A percentile compares a stretch with the other conserved stretches of the same genome.
These are phyloP conservation scores for Xerocomellus intermedius DNA, from an alignment of 768 basidiomycete species.

Conservation along the genomic window DNA sequence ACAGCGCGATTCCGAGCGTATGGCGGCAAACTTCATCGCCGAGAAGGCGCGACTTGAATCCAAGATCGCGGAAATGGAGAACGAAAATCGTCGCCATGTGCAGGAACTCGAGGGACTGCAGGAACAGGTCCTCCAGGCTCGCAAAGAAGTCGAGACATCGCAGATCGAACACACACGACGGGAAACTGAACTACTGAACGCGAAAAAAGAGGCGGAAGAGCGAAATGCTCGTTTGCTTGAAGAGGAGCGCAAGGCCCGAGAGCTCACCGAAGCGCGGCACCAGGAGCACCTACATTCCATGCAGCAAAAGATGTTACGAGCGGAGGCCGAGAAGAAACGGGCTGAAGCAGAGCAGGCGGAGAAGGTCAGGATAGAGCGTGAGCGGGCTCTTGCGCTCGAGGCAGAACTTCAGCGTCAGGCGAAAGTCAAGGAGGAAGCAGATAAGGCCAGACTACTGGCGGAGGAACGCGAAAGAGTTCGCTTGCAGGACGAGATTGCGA, in stretches of 20 bases:
- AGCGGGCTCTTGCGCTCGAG: conserved; percentile 31
- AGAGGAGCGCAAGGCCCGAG: conserved; percentile 31
- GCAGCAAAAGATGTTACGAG: conserved; percentile 26
- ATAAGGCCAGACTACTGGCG: conserved; percentile 15
- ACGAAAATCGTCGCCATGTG: conserved; percentile 16
- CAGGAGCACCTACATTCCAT: conserved; percentile 30
- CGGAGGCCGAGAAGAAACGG: conserved; percentile 23
- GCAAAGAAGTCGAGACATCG: conserved; percentile 28
- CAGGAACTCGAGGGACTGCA: conserved; percentile 25
- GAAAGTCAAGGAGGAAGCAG: conserved; percentile 26
- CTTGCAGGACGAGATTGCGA: conserved; percentile 29
- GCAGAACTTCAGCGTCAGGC: conserved; percentile 29
- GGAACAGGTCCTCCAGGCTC: conserved; percentile 28
- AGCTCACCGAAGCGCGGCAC: conserved; percentile 28
- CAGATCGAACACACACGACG: conserved; percentile 28
- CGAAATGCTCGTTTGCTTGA: conserved; percentile 29
- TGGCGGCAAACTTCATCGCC: conserved; percentile 38
- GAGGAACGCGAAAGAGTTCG: conserved; percentile 32
- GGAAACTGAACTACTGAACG: conserved; percentile 27
- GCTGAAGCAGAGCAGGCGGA: conserved; percentile 25
- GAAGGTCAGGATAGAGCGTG: conserved; percentile 27
- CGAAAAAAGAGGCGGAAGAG: conserved; percentile 28
- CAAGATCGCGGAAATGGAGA: conserved; percentile 27
- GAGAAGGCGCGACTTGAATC: conserved; percentile 37
- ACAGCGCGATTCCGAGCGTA: conserved; percentile 38